These are phyloP conservation scores for Colletotrichum horii DNA, from an alignment of 2,329 filamentous ascomycete genomes.

Conservation along the genomic window DNA sequence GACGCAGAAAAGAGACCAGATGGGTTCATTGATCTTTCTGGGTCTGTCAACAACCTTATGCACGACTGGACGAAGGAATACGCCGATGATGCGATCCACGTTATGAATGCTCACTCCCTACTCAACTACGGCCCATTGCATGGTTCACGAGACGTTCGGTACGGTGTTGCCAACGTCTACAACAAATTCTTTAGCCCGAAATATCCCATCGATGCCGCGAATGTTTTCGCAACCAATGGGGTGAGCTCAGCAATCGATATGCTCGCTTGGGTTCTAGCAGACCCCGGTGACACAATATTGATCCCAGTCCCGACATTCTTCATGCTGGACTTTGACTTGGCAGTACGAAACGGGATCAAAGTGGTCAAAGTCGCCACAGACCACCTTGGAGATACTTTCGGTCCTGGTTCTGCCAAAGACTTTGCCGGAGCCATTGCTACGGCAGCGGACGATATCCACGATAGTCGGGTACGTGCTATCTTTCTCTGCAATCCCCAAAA, in stretches of 20 bases:
- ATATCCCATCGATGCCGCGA: not conserved
- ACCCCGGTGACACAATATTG: not conserved
- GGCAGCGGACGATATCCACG: not conserved
- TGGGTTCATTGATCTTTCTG: not conserved
- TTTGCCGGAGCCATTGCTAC: not conserved
- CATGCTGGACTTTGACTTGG: not conserved
- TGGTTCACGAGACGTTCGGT: not conserved
- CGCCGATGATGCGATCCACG: not conserved
- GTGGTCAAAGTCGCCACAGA: not conserved
- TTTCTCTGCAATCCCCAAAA: not conserved
- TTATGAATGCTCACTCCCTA: not conserved
- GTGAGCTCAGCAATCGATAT: not conserved
- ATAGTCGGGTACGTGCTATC: rapidly evolving
- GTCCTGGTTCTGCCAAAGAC: rapidly evolving
- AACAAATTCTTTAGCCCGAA: not conserved
- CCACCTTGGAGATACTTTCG: not conserved
- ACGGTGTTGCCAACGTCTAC: not conserved
- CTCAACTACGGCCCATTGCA: not conserved
- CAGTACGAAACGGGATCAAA: not conserved
- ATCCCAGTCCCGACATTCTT: not conserved
- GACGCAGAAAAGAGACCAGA: not conserved
- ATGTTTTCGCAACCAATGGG: not conserved
- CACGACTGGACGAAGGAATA: not conserved
- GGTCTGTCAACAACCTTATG: not conserved
- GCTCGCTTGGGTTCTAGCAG: not conserved